Percentiles rank a stretch among this genome's conserved stretches.
Conservation (phyloP, 2,329 filamentous ascomycete species). For the Verticillium isaacii region DNA sequence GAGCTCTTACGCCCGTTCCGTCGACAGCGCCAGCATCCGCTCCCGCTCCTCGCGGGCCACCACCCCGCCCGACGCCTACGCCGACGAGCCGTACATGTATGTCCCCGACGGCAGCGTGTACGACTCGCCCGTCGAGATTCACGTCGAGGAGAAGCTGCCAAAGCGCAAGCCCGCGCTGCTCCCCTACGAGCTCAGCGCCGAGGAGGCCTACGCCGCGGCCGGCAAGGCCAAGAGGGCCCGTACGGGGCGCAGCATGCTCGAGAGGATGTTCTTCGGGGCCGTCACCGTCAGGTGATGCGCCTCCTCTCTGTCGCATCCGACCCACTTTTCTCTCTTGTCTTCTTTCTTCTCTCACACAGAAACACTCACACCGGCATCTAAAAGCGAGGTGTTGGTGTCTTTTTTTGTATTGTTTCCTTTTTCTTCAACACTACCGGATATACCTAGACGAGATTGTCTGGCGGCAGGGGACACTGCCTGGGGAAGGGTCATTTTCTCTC, state of each 20-base stretch:
- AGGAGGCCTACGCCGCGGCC: constrained; percentile 40
- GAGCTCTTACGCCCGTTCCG: constrained; percentile 44
- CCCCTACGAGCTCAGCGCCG: constrained; percentile 49
- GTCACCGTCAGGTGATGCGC: constrained; percentile 31
- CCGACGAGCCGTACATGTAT: constrained; percentile 39
- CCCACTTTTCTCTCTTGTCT: constrained; percentile 6
- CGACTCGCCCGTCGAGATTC: constrained; percentile 44
- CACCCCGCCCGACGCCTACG: constrained; percentile 42
- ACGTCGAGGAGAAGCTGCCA: constrained; percentile 29
- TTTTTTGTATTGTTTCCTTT: background rate
- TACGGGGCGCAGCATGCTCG: constrained; percentile 41
- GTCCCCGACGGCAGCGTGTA: constrained; percentile 36
- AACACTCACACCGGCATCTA: constrained; percentile 1
- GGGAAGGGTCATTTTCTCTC: background rate
- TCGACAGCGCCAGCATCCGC: constrained; percentile 41
- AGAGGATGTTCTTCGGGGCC: constrained; percentile 43
- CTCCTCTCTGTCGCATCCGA: background rate
- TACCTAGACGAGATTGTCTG: background rate
- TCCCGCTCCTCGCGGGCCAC: constrained; percentile 44
- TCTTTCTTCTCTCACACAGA: constrained; percentile 7
- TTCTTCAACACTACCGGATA: background rate
- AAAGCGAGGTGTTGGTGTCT: constrained; percentile 13
- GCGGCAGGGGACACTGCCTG: background rate
- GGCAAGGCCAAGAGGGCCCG: constrained; percentile 44
- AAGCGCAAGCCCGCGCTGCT: constrained; percentile 29